Percentiles rank a stretch among this genome's conserved stretches.
These are phyloP conservation scores for Penicillium coprophilum DNA, from an alignment of 495 filamentous ascomycete genomes.

Conservation along the genomic window DNA sequence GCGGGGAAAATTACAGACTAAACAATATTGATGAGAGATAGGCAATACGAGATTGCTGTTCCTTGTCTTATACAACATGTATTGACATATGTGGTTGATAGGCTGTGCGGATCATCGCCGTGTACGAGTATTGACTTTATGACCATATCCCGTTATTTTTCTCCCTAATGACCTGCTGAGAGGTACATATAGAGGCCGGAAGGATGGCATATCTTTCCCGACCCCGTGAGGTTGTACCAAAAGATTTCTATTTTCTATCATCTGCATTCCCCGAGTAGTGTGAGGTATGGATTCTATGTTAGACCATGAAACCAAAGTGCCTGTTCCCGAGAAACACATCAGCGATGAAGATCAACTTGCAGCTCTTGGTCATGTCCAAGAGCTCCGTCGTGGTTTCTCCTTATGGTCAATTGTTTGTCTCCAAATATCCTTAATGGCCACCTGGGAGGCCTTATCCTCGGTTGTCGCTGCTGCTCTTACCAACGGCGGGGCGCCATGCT, in stretches of 20 bases:
- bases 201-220: not conserved
- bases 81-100: not conserved
- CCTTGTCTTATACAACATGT: too few relatives aligned
- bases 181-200: not conserved
- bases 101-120: not conserved
- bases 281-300: constrained; percentile 9
- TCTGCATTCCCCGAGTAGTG: not conserved
- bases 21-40: constrained; percentile 1
- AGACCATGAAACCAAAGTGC: constrained; percentile 12
- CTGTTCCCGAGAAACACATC: constrained; percentile 18
- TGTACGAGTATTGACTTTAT: constrained; percentile 1
- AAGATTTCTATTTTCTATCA: not conserved
- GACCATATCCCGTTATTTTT: not conserved
- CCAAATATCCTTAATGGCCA: constrained; percentile 36
- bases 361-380: constrained; percentile 28
- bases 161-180: not conserved
- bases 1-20: constrained; percentile 8
- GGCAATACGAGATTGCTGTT: not conserved
- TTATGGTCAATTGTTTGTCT: constrained; percentile 30
- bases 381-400: constrained; percentile 30
- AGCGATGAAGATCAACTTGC: constrained; percentile 29
- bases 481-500: constrained; percentile 33
- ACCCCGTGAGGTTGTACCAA: not conserved
- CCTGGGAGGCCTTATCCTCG: constrained; percentile 34
- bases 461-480: constrained; percentile 25